These are phyloP conservation scores for Leersia perrieri DNA, from an alignment of 176 grass and related monocot genomes.

Conservation along the genomic window DNA sequence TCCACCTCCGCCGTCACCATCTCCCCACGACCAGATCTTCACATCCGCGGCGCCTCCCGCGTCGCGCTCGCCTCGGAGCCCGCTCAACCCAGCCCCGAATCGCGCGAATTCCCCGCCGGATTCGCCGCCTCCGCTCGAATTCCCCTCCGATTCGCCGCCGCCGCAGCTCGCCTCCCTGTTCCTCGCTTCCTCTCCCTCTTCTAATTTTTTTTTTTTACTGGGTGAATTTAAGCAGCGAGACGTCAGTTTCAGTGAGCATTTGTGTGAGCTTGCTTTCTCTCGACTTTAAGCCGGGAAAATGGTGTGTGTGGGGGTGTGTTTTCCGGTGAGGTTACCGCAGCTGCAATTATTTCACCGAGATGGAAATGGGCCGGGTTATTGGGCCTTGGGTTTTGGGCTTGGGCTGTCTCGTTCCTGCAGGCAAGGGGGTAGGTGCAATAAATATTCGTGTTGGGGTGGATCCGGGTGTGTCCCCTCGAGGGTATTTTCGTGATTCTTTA, in stretches of 20 bases:
- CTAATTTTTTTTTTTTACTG: constrained; percentile 41
- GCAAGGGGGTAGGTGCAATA: constrained; percentile 36
- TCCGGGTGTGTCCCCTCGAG: background rate
- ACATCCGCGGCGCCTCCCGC: constrained; percentile 34
- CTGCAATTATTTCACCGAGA: constrained; percentile 23
- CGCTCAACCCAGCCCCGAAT: background rate
- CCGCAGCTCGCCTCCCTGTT: background rate
- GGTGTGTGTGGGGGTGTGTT: too few species aligned
- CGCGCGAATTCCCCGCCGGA: constrained; percentile 37
- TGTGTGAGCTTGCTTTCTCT: background rate
- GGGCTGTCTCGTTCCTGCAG: constrained; percentile 44
- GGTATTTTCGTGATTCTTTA: constrained; percentile 4
- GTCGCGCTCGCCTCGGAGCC: background rate
- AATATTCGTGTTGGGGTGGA: constrained; percentile 42
- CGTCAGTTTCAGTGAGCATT: constrained; percentile 1
- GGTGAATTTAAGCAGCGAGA: constrained; percentile 22
- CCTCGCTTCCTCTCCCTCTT: background rate
- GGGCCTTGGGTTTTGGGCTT: background rate
- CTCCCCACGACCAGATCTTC: constrained; percentile 27
- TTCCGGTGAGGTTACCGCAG: constrained; percentile 24
- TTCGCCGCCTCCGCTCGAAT: background rate
- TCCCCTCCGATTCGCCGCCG: constrained; percentile 26
- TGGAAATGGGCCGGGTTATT: background rate
- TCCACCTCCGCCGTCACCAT: constrained; percentile 19
- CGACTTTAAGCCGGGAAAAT: background rate